phyloP scores from a whole-genome alignment of 1,284 basidiomycete genomes.

The Athelia psychrophila region DNA sequence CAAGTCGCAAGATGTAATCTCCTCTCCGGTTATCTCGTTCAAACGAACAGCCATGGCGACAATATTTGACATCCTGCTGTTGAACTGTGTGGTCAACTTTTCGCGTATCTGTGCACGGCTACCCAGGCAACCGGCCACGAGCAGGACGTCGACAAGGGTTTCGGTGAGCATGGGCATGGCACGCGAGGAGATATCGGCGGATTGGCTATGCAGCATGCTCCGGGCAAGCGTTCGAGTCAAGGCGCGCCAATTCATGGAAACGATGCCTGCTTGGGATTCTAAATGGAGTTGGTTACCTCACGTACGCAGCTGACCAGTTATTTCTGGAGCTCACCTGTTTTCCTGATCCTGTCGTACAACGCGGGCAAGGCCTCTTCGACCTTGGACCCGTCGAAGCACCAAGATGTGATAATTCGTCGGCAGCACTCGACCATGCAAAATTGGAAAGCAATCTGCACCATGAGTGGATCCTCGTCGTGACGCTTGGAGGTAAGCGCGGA shows the following conservation, averaged over 20 bases:
- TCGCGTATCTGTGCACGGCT: slow-evolving; percentile 14
- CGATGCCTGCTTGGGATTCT: slow-evolving; percentile 20
- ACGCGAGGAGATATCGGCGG: neutral
- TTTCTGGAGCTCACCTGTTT: slow-evolving; percentile 18
- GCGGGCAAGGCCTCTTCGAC: slow-evolving; percentile 19
- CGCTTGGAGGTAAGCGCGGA: slow-evolving; percentile 23
- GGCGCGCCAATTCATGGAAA: slow-evolving; percentile 27
- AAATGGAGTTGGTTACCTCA: neutral
- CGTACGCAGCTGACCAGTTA: slow-evolving; percentile 14
- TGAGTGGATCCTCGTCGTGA: slow-evolving; percentile 24
- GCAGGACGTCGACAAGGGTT: slow-evolving; percentile 24
- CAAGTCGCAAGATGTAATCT: slow-evolving; percentile 25
- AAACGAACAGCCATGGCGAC: slow-evolving; percentile 22
- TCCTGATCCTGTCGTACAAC: slow-evolving; percentile 21
- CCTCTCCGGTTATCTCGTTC: slow-evolving; percentile 29
- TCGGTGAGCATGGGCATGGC: neutral
- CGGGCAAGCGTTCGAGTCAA: slow-evolving; percentile 25
- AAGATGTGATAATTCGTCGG: slow-evolving; percentile 24
- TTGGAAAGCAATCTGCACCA: slow-evolving; percentile 30
- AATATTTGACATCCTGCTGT: slow-evolving; percentile 23
- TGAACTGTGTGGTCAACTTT: slow-evolving; percentile 19
- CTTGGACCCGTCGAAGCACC: slow-evolving; percentile 24
- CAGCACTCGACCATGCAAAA: slow-evolving; percentile 22
- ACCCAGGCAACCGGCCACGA: slow-evolving; percentile 22
- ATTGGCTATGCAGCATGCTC: neutral